Conservation (phyloP, 2,329 filamentous ascomycete genomes). For the Pseudogymnoascus destructans region DNA sequence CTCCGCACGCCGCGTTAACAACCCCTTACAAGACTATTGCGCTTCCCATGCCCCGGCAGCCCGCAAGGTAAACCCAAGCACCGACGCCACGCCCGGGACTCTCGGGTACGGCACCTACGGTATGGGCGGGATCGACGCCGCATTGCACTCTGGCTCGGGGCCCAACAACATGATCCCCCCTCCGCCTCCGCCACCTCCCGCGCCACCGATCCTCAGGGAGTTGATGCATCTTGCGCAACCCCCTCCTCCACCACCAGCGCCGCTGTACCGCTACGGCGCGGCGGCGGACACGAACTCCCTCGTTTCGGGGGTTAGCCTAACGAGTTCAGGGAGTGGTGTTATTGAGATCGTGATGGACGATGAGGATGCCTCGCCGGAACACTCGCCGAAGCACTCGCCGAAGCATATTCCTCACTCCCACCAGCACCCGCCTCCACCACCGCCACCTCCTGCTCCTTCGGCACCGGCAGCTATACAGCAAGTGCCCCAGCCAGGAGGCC, state of each 20-base stretch:
- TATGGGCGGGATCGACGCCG: slow-evolving; percentile 37
- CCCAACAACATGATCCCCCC: slow-evolving; percentile 37
- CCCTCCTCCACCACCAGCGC: slow-evolving; percentile 48
- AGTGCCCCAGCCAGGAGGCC: background rate
- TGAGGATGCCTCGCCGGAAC: slow-evolving; percentile 28
- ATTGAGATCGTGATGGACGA: slow-evolving; percentile 57
- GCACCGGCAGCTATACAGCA: background rate
- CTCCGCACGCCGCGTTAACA: slow-evolving; percentile 22
- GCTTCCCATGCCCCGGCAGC: slow-evolving; percentile 17
- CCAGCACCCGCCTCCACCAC: slow-evolving; percentile 32
- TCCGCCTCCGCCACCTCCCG: slow-evolving; percentile 39
- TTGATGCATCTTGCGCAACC: slow-evolving; percentile 48
- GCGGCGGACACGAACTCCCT: slow-evolving; percentile 22
- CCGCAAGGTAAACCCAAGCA: slow-evolving; percentile 23
- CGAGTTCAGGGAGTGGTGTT: slow-evolving; percentile 38
- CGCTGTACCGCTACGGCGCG: slow-evolving; percentile 33
- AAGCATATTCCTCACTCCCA: slow-evolving; percentile 23
- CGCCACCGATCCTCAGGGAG: slow-evolving; percentile 44
- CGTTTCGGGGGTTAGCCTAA: slow-evolving; percentile 25
- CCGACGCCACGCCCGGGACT: slow-evolving; percentile 22
- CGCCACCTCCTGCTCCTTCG: slow-evolving; percentile 28
- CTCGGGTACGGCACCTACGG: slow-evolving; percentile 23
- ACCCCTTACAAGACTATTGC: slow-evolving; percentile 16
- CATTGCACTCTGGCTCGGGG: slow-evolving; percentile 28
- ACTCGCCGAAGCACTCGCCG: slow-evolving; percentile 8